Evolutionary conservation across 108 stramenopile species (phyloP).

Genomic region (Aurantiochytrium sp.): DNA sequence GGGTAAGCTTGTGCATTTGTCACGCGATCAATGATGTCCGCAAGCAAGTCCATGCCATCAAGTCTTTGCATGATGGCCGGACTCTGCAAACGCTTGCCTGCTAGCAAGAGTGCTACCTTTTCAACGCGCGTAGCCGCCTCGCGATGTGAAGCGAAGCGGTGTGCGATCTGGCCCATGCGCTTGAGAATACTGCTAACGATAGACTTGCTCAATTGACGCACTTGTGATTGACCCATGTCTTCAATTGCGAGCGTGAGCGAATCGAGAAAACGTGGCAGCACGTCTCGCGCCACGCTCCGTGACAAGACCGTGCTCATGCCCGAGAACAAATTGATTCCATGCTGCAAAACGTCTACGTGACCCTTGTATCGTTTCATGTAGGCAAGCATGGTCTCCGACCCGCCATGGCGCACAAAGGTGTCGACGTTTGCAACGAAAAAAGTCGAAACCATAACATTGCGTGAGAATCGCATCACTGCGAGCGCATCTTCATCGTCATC

Average conservation of each 20-base stretch:
- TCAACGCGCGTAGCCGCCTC: not conserved
- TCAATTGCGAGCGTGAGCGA: not conserved
- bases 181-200: not conserved
- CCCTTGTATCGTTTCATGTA: not conserved
- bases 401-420: not conserved
- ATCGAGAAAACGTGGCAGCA: not conserved
- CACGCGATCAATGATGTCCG: not conserved
- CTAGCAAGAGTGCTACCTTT: not conserved
- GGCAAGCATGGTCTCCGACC: not conserved
- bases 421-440: not conserved
- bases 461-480: not conserved
- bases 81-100: not conserved
- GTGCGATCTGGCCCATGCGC: not conserved
- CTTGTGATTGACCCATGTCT: not conserved
- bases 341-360: not conserved
- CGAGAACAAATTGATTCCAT: not conserved
- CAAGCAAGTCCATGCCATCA: not conserved
- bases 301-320: not conserved
- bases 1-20: not conserved
- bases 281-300: not conserved
- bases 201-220: not conserved
- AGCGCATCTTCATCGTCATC: not conserved
- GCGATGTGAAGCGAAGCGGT: not conserved
- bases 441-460: not conserved
- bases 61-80: not conserved